A percentile compares a stretch with the other conserved stretches of the same genome.
These are phyloP conservation scores for Saccharomycopsis microspora DNA, from an alignment of 805 yeast genomes.

Conservation along the genomic window DNA sequence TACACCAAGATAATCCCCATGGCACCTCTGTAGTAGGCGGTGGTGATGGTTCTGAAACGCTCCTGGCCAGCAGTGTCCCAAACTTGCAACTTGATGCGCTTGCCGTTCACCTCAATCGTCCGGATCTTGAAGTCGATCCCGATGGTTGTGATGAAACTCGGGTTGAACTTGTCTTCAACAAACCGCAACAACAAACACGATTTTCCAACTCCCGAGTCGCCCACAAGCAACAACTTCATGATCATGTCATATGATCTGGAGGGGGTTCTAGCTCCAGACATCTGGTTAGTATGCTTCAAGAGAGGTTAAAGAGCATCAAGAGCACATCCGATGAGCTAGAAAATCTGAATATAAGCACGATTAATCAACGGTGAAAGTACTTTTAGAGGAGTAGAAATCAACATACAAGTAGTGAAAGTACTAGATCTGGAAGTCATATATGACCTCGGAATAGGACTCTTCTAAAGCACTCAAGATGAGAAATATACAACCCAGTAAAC, in stretches of 20 bases:
- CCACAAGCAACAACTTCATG: constrained; percentile 85
- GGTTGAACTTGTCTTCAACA: constrained; percentile 95
- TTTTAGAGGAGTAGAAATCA: too few species aligned
- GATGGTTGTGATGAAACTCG: constrained; percentile 92
- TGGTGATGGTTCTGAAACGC: constrained; percentile 85
- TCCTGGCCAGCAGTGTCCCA: constrained; percentile 99
- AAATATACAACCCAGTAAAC: too few species aligned
- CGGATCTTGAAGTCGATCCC: constrained; percentile 98
- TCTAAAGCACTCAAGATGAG: too few species aligned
- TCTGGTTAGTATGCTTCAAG: not conserved
- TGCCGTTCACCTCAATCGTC: constrained; percentile 88
- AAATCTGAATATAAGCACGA: too few species aligned
- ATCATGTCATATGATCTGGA: constrained; percentile 74
- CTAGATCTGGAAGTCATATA: too few species aligned
- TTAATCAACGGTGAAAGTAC: too few species aligned
- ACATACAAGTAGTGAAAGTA: too few species aligned
- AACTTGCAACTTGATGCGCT: constrained; percentile 85
- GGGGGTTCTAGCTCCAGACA: constrained; percentile 17
- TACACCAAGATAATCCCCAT: constrained; percentile 78
- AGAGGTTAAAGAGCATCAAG: too few species aligned
- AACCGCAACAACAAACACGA: constrained; percentile 90
- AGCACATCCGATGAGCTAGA: too few species aligned
- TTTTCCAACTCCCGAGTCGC: constrained; percentile 97
- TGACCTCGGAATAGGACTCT: too few species aligned
- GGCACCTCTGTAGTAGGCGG: constrained; percentile 88